Base-by-base conservation (phyloP, 163 green algal species). In the Prototheca wickerhamii region DNA sequence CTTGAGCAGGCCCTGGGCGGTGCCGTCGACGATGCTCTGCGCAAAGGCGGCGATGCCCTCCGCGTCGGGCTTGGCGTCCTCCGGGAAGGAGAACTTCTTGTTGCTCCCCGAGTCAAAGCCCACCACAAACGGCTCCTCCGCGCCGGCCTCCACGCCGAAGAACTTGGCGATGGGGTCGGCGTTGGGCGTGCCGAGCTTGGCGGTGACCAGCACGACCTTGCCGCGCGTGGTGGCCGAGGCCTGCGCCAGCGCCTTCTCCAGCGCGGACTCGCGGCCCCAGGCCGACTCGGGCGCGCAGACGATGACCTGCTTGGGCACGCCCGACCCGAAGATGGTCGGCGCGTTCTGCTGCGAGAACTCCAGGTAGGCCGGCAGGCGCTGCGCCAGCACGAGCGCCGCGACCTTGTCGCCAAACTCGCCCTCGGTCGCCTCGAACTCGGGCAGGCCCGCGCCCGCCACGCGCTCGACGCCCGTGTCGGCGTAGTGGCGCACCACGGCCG, bases 201-300 rank as follows among this genome's bases (percentile, higher is more conserved):
- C 76, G 10, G 72, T 86, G 29, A 95, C 87, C 62, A 89, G 84
- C 28, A 93, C 75, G 18, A 92, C 58, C 75, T 89, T 82, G 64
- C 85, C 86, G 61, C 72, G 80, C 58, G 71, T 46, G 15, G 33
- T 33, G 7, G 15, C 23, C 17, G 44, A 35, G 4, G 61, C 73
- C 20, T 43, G 55, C 17, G 66, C 7, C 28, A 75, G 54, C 8
- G 52, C 26, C n/a, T 68, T 61, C 34, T 50, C 46, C 20, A 80
- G 52, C 1, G 50, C n/a, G 2, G 73, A 63, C 52, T 67, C 55
- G 61, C 75, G 71, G 17, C 67, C 58, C 6, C 80, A 74, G 4
- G 42, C 42, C 50, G 70, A 65, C 51, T 63, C 67, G 31, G 60
- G 51, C 35, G 60, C 68, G n/a, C 54, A 46, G 4, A 75, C 43